Evolutionary conservation across 176 grass and related monocot genomes (phyloP).

Genomic region (Juncus effusus): DNA sequence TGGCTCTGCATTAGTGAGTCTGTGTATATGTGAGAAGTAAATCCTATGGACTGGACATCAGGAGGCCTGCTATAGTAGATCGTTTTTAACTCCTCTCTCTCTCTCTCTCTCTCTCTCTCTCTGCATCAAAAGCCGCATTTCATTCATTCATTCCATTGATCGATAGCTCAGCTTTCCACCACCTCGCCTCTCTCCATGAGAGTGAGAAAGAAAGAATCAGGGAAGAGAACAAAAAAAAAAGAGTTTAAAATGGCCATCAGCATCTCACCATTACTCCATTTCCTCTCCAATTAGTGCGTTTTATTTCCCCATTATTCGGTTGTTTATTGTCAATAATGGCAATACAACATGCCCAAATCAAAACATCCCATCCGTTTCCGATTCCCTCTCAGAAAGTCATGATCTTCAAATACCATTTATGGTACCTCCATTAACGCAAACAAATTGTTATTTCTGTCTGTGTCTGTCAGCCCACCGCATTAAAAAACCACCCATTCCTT

Average conservation of each 20-base stretch:
- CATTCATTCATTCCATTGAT: background rate
- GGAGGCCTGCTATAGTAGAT: too few relatives aligned
- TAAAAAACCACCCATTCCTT: background rate
- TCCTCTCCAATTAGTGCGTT: background rate
- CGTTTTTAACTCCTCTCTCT: background rate
- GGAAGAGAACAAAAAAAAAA: background rate
- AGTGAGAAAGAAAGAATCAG: conserved; percentile 14
- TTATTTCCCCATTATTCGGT: background rate
- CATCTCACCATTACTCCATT: background rate
- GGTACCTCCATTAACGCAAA: conserved; percentile 12
- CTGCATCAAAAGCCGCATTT: conserved; percentile 31
- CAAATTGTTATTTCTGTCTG: background rate
- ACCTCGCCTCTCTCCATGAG: conserved; percentile 10
- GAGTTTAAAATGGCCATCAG: background rate
- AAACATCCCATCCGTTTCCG: background rate
- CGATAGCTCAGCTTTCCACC: conserved; percentile 7
- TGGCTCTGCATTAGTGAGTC: too few relatives aligned
- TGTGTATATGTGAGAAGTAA: too few relatives aligned
- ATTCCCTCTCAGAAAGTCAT: conserved; percentile 3
- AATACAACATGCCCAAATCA: background rate
- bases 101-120: background rate
- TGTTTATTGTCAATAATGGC: conserved; percentile 9
- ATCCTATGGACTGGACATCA: too few relatives aligned
- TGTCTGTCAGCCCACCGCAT: background rate
- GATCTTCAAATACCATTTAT: conserved; percentile 6